Evolutionary conservation across 108 stramenopile species (phyloP), one percentile per base, ranked within the genome.

Genomic region (Fistulifera pelliculosa): DNA sequence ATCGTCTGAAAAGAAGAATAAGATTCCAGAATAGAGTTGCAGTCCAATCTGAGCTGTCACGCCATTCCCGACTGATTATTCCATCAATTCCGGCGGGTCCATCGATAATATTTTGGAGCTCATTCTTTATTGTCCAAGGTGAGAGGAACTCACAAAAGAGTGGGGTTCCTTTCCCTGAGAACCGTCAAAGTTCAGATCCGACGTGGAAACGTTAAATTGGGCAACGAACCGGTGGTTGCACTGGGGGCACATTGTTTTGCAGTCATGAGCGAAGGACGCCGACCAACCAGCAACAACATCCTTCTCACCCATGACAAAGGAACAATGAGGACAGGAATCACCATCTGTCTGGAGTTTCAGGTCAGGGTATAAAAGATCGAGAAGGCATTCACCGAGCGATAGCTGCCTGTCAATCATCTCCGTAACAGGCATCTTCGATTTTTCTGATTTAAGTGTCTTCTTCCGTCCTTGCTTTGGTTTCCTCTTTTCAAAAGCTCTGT

Each of bases 11-110:
- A 49, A 73, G 63, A 24, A 84, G 85, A 48, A 93, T 77, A 56
- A 90, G 56, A 56, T 93, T 93, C 87, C 87, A 93, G 79, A 79
- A 93, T 41, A 93, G 43, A 1, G 87, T 90, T 15, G 83, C 74
- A 48, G 76, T 73, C 18, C 87, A 71, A 35, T 74, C 85, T 18
- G 47, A 62, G 22, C 79, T 81, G 15, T 70, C 65, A 10, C 85
- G 70, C 61, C 81, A 87, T 21, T 68, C 66, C 16, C 82, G 85
- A 60, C 90, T 71, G 43, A 90, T 52, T 14, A 93, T 70, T 1
- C 27, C 49, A 24, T 80, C 71, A 25, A 87, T 59, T 13, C 78
- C 78, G 27, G 71, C 56, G 16, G 50, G 65, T 0, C 62, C 67
- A n/a, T 53, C 50, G 50, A 79, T 62, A 1, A 85, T 56, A 41